A percentile compares a stretch with the other conserved stretches of the same genome.
phyloP scores from a whole-genome alignment of 306 rosid genomes.

The Hippophae tibetana region DNA sequence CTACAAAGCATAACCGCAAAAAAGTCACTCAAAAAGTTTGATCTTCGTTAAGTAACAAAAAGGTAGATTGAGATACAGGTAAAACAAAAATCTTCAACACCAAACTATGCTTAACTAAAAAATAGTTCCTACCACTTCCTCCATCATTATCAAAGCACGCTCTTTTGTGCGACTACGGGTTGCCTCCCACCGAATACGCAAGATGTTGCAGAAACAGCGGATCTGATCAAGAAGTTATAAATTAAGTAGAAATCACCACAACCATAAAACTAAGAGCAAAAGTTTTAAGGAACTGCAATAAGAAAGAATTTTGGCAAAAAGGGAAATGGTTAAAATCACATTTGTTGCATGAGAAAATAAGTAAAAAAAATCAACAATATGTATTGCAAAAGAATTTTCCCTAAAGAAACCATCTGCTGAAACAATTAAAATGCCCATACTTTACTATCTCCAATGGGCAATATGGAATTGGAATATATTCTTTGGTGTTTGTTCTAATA shows the following conservation, averaged over 20 bases:
- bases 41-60: too few relatives aligned
- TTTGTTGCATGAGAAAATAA: too few relatives aligned
- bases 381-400: too few relatives aligned
- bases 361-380: too few relatives aligned
- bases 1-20: not conserved
- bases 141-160: constrained; percentile 86
- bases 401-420: too few relatives aligned
- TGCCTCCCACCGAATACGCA: constrained; percentile 92
- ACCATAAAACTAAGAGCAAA: not conserved
- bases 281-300: not conserved
- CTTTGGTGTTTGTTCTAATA: too few relatives aligned
- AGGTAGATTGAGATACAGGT: not conserved
- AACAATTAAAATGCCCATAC: too few relatives aligned
- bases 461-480: too few relatives aligned
- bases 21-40: too few relatives aligned
- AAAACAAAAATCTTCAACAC: not conserved
- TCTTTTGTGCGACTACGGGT: constrained; percentile 82
- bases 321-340: not conserved
- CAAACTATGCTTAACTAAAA: constrained; percentile 3
- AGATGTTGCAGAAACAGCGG: constrained; percentile 45
- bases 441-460: too few relatives aligned
- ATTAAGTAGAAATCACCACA: not conserved
- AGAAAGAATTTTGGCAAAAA: not conserved
- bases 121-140: constrained; percentile 56
- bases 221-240: constrained; percentile 40